These are phyloP conservation scores for Thymus quinquecostatus DNA, from an alignment of 257 asterid species.

Conservation along the genomic window DNA sequence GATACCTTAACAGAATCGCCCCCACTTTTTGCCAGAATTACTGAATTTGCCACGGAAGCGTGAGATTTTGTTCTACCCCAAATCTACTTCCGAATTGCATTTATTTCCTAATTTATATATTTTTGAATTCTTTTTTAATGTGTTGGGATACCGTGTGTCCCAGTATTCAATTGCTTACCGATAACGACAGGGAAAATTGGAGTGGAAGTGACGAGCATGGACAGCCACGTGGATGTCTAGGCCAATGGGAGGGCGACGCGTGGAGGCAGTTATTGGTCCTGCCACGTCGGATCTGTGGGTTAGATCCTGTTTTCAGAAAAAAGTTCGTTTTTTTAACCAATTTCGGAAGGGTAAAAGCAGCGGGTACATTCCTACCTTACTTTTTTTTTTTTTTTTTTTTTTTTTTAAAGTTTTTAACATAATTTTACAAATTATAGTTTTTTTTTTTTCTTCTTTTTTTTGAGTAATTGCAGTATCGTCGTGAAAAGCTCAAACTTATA, in stretches of 20 bases:
- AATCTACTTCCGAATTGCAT: conserved; percentile 21
- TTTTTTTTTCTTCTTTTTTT: too few species aligned
- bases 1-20: conserved; percentile 11
- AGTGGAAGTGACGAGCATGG: conserved; percentile 38
- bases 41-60: conserved; percentile 42
- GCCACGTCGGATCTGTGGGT: conserved; percentile 32
- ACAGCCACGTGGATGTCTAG: conserved; percentile 25
- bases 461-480: too few species aligned
- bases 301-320: not conserved
- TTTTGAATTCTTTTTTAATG: conserved; percentile 8
- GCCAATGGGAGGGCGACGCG: conserved; percentile 27
- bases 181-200: conserved; percentile 21
- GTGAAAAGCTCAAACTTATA: too few species aligned
- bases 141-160: not conserved
- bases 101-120: conserved; percentile 4
- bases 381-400: too few species aligned
- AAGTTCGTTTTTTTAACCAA: not conserved
- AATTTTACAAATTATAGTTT: too few species aligned
- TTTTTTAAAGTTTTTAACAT: too few species aligned
- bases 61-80: conserved; percentile 23
- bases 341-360: not conserved
- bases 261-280: not conserved
- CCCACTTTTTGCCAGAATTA: conserved; percentile 41
- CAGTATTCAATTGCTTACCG: conserved; percentile 6
- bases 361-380: not conserved